Percentiles rank a stretch among this genome's conserved stretches.
These are phyloP conservation scores for Rubia tinctorum DNA, from an alignment of 305 asterid species.

Conservation along the genomic window DNA sequence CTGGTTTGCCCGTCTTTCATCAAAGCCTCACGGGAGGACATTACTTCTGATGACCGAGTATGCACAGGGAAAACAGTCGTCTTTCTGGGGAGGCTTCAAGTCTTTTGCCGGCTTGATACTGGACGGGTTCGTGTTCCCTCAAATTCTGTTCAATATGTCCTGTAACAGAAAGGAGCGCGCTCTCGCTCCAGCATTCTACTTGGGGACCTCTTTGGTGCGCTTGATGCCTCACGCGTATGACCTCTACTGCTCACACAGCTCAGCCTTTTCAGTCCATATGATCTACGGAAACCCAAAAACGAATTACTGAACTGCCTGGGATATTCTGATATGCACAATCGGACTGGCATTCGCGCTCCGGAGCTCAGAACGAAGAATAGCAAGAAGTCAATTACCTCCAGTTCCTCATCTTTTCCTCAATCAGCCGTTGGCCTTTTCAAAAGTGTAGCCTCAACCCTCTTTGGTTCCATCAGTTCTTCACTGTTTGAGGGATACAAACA, in stretches of 20 bases:
- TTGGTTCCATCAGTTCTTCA: constrained; percentile 46
- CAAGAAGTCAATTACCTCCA: constrained; percentile 18
- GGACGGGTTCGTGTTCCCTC: constrained; percentile 87
- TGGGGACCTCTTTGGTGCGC: constrained; percentile 71
- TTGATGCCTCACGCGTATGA: constrained; percentile 80
- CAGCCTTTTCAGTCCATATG: constrained; percentile 44
- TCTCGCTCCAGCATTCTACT: constrained; percentile 62
- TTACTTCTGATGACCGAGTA: constrained; percentile 1
- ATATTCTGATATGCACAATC: constrained; percentile 52
- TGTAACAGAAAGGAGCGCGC: constrained; percentile 51
- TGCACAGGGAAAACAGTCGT: constrained; percentile 16
- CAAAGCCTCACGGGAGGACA: constrained; percentile 33
- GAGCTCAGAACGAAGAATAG: constrained; percentile 20
- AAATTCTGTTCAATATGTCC: constrained; percentile 66
- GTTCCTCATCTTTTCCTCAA: constrained; percentile 54
- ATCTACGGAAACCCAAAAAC: constrained; percentile 75
- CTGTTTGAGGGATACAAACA: constrained; percentile 39
- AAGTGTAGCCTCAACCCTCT: constrained; percentile 51
- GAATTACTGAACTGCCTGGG: constrained; percentile 89
- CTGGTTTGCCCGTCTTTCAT: constrained; percentile 53
- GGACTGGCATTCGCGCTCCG: constrained; percentile 43
- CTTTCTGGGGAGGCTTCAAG: constrained; percentile 72
- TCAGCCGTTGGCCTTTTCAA: constrained; percentile 54
- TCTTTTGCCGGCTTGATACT: constrained; percentile 66
- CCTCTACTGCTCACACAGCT: constrained; percentile 59